Conservation (phyloP, 331 rosid species). For the Telfairia occidentalis region DNA sequence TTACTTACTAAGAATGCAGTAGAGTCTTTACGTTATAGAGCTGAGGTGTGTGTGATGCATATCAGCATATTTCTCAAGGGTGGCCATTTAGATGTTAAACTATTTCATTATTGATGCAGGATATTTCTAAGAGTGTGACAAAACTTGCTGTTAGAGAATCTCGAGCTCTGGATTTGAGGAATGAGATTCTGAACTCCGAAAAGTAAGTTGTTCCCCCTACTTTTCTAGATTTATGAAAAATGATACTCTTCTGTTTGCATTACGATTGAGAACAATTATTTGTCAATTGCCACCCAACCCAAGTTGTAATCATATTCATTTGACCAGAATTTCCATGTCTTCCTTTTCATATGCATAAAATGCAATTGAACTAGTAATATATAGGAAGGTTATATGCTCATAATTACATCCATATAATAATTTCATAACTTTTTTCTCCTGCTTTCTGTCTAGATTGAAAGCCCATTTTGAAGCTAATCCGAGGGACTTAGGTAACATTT, state of each 20-base stretch:
- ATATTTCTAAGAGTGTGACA: conserved; percentile 77
- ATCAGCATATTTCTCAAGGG: background rate
- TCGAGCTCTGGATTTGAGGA: conserved; percentile 84
- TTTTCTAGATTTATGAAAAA: background rate
- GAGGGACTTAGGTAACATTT: conserved; percentile 27
- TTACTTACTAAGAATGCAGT: conserved; percentile 64
- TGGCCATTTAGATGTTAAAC: background rate
- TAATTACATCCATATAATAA: background rate
- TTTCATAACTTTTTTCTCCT: background rate
- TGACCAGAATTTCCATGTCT: background rate
- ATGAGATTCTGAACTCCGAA: conserved; percentile 84
- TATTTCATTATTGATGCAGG: conserved; percentile 31
- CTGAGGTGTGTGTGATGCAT: conserved; percentile 41
- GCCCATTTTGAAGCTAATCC: conserved; percentile 38
- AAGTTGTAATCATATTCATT: background rate
- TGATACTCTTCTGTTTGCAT: background rate
- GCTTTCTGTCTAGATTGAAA: conserved; percentile 27
- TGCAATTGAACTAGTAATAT: background rate
- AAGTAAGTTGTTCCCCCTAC: conserved; percentile 43
- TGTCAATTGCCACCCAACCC: background rate
- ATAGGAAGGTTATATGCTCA: background rate
- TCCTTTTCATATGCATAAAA: background rate
- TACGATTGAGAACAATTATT: background rate
- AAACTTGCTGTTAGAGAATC: conserved; percentile 73
- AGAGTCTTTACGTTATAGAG: conserved; percentile 83